Evolutionary conservation across 2,329 filamentous ascomycete genomes (phyloP).

Genomic region (Colletotrichum simmondsii): DNA sequence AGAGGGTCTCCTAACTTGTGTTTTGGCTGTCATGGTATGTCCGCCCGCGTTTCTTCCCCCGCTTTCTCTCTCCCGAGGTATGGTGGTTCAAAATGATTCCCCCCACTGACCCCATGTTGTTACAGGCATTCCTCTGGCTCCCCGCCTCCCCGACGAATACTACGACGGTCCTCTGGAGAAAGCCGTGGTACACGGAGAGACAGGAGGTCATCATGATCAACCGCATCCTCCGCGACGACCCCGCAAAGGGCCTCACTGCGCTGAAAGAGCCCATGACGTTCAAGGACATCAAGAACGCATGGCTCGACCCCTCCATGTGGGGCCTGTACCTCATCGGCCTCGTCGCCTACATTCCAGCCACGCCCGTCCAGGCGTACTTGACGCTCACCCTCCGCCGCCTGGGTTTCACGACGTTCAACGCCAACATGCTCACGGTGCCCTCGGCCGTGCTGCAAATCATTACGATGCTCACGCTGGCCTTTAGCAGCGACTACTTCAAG

Average conservation of each 20-base stretch:
- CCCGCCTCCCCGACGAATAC: constrained; percentile 49
- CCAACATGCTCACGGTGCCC: constrained; percentile 51
- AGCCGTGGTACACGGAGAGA: constrained; percentile 66
- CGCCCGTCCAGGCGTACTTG: constrained; percentile 40
- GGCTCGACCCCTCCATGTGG: constrained; percentile 60
- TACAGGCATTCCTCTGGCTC: constrained; percentile 44
- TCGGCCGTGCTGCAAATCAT: constrained; percentile 64
- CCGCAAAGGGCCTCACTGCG: constrained; percentile 60
- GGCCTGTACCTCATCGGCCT: constrained; percentile 61
- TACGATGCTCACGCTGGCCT: constrained; percentile 60
- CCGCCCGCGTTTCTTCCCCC: neutral
- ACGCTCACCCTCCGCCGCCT: constrained; percentile 41
- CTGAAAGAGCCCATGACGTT: constrained; percentile 55
- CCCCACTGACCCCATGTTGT: constrained; percentile 53
- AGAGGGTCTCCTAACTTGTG: constrained; percentile 56
- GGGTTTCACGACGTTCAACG: constrained; percentile 55
- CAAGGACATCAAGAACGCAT: constrained; percentile 55
- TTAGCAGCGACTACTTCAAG: constrained; percentile 59
- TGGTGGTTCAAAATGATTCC: neutral
- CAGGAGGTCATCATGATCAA: constrained; percentile 70
- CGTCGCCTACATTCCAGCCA: constrained; percentile 47
- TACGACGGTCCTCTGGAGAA: constrained; percentile 57
- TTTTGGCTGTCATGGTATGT: constrained; percentile 59
- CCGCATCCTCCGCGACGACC: constrained; percentile 64
- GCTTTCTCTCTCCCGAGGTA: neutral